A percentile compares a stretch with the other conserved stretches of the same genome.
These are phyloP conservation scores for Metarhizium album DNA, from an alignment of 2,329 filamentous ascomycete genomes.

Conservation along the genomic window DNA sequence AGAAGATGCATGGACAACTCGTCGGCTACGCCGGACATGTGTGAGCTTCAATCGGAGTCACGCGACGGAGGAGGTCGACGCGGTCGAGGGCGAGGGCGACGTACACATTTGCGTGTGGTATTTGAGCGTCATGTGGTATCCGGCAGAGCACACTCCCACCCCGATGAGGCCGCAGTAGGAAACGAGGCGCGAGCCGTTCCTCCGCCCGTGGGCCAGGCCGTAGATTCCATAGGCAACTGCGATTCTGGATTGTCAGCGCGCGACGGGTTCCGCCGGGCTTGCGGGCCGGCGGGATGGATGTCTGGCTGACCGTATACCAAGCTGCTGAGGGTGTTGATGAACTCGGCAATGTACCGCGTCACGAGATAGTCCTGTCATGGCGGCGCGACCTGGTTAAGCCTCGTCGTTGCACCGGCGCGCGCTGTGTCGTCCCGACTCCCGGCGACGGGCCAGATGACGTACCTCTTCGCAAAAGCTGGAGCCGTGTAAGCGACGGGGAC, in stretches of 20 bases:
- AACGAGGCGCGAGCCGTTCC: constrained; percentile 18
- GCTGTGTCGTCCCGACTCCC: too few species aligned
- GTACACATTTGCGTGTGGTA: constrained; percentile 26
- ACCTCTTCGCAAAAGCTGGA: constrained; percentile 22
- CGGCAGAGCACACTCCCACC: constrained; percentile 21
- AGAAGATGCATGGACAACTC: constrained; percentile 31
- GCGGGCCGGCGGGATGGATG: too few species aligned
- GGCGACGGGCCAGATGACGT: too few species aligned
- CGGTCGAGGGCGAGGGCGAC: constrained; percentile 1
- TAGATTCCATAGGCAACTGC: constrained; percentile 28
- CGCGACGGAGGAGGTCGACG: not conserved
- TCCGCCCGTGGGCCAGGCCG: constrained; percentile 17
- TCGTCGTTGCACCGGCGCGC: too few species aligned
- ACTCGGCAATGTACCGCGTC: constrained; percentile 31
- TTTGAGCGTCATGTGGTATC: constrained; percentile 24
- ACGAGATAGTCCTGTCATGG: constrained; percentile 25
- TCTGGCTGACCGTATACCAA: constrained; percentile 22
- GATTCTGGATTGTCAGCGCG: constrained; percentile 3
- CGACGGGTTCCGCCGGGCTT: not conserved
- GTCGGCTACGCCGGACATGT: constrained; percentile 18
- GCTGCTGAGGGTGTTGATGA: constrained; percentile 33
- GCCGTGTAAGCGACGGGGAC: not conserved
- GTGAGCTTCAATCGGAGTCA: not conserved
- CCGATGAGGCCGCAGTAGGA: constrained; percentile 28
- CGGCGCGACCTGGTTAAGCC: too few species aligned